These are phyloP conservation scores for Cadophora sp. DNA, from an alignment of 2,329 filamentous ascomycete genomes.

Conservation along the genomic window DNA sequence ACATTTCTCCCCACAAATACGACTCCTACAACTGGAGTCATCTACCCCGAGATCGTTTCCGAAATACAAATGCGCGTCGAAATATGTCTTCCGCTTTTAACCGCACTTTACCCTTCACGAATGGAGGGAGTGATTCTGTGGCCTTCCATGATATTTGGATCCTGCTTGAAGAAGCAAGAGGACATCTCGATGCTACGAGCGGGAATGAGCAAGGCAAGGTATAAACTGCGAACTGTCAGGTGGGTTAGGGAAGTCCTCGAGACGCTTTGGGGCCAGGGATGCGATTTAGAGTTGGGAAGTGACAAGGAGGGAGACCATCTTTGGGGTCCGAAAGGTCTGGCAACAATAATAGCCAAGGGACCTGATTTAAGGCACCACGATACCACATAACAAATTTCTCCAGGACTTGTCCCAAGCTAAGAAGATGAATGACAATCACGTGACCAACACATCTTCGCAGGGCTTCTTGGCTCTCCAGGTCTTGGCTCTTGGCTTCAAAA, in stretches of 20 bases:
- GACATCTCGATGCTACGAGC: constrained; percentile 1
- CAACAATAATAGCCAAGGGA: neutral
- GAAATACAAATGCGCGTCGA: constrained; percentile 21
- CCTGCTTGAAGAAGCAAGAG: constrained; percentile 13
- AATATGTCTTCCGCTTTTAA: constrained; percentile 4
- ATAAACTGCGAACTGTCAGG: constrained; percentile 12
- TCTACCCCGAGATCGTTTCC: neutral
- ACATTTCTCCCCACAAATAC: neutral
- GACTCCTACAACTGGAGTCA: neutral
- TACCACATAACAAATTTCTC: no score
- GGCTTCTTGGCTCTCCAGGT: neutral
- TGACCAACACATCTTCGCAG: neutral
- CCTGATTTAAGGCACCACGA: neutral
- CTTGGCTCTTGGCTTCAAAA: constrained; percentile 14
- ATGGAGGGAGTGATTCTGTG: constrained; percentile 18
- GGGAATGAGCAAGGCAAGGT: constrained; percentile 4
- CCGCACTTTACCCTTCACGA: constrained; percentile 14
- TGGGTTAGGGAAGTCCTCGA: constrained; percentile 17
- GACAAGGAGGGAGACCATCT: neutral
- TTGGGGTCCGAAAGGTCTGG: neutral
- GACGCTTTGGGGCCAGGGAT: neutral
- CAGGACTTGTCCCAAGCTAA: neutral
- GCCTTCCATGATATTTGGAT: constrained; percentile 18
- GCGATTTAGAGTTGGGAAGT: neutral
- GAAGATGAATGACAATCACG: neutral